phyloP scores from a whole-genome alignment of 352 stramenopile genomes.

The Phytopythium chamaehyphon region DNA sequence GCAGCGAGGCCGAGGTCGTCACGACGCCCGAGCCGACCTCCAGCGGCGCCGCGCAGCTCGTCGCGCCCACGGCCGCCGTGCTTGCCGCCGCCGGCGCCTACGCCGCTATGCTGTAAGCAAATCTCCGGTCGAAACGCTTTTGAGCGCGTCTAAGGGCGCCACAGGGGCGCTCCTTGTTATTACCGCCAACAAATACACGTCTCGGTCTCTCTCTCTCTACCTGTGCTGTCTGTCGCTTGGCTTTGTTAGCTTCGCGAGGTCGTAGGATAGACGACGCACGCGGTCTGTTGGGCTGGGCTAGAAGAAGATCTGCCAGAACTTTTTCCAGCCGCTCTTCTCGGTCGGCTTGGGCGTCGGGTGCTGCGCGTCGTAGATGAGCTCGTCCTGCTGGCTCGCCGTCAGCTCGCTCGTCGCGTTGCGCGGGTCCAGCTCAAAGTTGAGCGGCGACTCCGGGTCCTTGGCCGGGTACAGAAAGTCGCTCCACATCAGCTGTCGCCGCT shows the following conservation, averaged over 20 bases:
- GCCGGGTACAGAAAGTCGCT: conserved; percentile 14
- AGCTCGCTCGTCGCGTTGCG: conserved; percentile 7
- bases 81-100: conserved; percentile 25
- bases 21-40: conserved; percentile 6
- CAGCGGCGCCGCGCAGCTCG: conserved; percentile 6
- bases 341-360: conserved; percentile 1
- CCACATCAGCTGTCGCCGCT: conserved; percentile 5
- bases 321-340: conserved; percentile 1
- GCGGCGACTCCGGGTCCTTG: conserved; percentile 6
- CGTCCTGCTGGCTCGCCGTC: conserved; percentile 4
- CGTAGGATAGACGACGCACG: background rate
- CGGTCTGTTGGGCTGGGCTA: background rate
- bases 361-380: conserved; percentile 3
- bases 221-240: background rate
- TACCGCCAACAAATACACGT: conserved; percentile 5
- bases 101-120: conserved; percentile 28
- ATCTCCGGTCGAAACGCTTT: conserved; percentile 2
- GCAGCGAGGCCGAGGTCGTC: conserved; percentile 7
- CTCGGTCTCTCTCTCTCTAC: background rate
- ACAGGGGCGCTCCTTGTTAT: conserved; percentile 3
- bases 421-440: conserved; percentile 18
- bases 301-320: conserved; percentile 8
- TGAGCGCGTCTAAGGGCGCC: background rate
- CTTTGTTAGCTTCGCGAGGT: background rate
- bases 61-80: conserved; percentile 19